Evolutionary conservation across 2,329 filamentous ascomycete genomes (phyloP), one percentile per base, ranked within the genome.

Genomic region (Sclerotinia trifoliorum): DNA sequence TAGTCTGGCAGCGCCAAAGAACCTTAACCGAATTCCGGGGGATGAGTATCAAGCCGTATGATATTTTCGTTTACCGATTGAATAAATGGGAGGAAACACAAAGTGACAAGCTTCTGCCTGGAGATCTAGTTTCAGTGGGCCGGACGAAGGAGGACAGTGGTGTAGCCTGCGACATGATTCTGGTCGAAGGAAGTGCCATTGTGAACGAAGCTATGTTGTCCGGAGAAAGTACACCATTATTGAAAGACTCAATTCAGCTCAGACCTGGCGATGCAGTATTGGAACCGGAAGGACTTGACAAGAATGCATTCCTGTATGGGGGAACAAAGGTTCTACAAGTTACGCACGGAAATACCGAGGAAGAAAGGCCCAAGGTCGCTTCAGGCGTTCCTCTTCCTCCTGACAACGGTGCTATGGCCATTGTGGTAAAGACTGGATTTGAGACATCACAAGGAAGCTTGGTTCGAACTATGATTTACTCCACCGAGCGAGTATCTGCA

Each of bases 131-230:
- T 61, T 98, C 94, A 15, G 94, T 96, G 35, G 90, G 90, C 70
- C 89, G 95, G 68, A 97, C 94, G 67, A 98, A 97, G 83, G 96
- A 99, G 78, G 95, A 99, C 75, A 91, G 94, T 70, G 95, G 95
- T 68, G 94, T 99, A 67, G 94, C 95, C 46, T 99, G 95, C 79
- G 95, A 99, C 78, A 97, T 99, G 90, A 83, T 99, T 64, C 81
- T 99, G 58, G 90, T 99, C 42, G 94, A 98, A 79, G 96, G 95
- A 42, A 94, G 93, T 66, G 94, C 92, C 11, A 99, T 99, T 78
- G 95, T 99, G 75, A 99, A 99, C 81, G 95, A 99, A 81, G 96
- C 96, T 71, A 99, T 99, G 95, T 86, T 99, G 74, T 99, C 95
- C 4, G 95, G 95, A 71, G 95, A 99, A 81, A 98, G 94, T 79